Evolutionary conservation across 2,329 filamentous ascomycete genomes (phyloP), one percentile per base, ranked within the genome.

Genomic region (Aspergillus persii): DNA sequence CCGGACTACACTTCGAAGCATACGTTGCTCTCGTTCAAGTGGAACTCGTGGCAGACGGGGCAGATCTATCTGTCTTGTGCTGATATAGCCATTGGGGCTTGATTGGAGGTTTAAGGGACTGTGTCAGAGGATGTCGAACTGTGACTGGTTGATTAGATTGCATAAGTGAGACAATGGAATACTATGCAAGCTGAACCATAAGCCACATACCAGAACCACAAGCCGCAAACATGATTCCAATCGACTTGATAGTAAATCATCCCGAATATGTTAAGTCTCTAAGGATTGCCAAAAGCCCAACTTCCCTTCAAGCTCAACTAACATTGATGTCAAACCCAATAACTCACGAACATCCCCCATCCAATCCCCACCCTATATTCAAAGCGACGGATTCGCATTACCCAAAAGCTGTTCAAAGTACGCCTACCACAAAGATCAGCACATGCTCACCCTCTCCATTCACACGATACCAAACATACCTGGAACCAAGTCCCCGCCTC

Each of bases 401-500:
- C 44, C 53, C 29, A 73, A 57, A 23, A 72, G 58, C 52, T 73
- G 69, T 36, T 66, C 66, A 30, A 73, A 72, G 50, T 71, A 74
- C 1, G 65, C 64, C 69, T 70, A 29, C 53, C 7, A 4, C n/a
- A n/a, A 1, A n/a, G 8, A 23, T 63, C 46, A 65, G 57, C 26
- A 50, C 2, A 74, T 23, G 18, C 18, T 23, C 18, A 23, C 18
- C 18, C 18, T 23, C 18, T 23, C 18, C 18, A 23, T 23, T 23
- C 18, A 23, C 18, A 23, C 18, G 18, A 23, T 23, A 23, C 2
- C 59, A 76, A 74, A 68, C 79, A 75, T 7, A 78, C 79, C 68
- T 82, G 73, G 73, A 89, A 89, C 88, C 88, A 91, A 8, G 80
- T 76, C 33, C 89, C 88, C 8, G 89, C 88, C 74, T 91, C 86